Evolutionary conservation across 441 rosid species (phyloP).

Genomic region (Erysimum cheiri): DNA sequence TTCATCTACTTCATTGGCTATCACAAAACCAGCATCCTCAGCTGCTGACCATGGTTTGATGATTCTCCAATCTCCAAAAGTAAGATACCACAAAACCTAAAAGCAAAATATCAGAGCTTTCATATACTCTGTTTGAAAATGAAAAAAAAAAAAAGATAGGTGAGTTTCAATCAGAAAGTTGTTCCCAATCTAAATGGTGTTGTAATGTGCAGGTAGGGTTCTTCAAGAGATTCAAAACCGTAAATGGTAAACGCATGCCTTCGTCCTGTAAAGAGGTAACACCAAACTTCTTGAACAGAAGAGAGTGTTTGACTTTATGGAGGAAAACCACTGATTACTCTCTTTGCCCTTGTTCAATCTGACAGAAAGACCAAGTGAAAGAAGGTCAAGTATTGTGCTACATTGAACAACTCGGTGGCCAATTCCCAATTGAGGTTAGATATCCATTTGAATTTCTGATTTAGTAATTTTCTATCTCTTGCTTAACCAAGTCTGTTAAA

Average conservation of each 20-base stretch:
- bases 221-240: slow-evolving; percentile 77
- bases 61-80: slow-evolving; percentile 84
- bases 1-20: slow-evolving; percentile 65
- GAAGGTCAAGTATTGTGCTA: slow-evolving; percentile 93
- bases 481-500: slow-evolving; percentile 18
- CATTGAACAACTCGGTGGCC: slow-evolving; percentile 85
- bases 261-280: slow-evolving; percentile 86
- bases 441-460: slow-evolving; percentile 4
- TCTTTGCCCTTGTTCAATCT: slow-evolving; percentile 27
- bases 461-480: background rate
- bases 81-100: slow-evolving; percentile 43
- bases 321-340: slow-evolving; percentile 7
- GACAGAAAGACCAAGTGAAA: slow-evolving; percentile 81
- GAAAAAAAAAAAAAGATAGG: background rate
- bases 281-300: slow-evolving; percentile 18
- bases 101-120: slow-evolving; percentile 25
- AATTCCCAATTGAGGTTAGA: slow-evolving; percentile 76
- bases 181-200: slow-evolving; percentile 17
- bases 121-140: background rate
- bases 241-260: slow-evolving; percentile 77
- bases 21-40: slow-evolving; percentile 57
- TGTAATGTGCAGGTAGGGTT: slow-evolving; percentile 69
- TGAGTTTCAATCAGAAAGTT: slow-evolving; percentile 11
- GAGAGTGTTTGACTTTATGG: slow-evolving; percentile 2
- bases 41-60: slow-evolving; percentile 83